Conservation (phyloP, 108 stramenopile genomes). For the Nannochloropsis salina region DNA sequence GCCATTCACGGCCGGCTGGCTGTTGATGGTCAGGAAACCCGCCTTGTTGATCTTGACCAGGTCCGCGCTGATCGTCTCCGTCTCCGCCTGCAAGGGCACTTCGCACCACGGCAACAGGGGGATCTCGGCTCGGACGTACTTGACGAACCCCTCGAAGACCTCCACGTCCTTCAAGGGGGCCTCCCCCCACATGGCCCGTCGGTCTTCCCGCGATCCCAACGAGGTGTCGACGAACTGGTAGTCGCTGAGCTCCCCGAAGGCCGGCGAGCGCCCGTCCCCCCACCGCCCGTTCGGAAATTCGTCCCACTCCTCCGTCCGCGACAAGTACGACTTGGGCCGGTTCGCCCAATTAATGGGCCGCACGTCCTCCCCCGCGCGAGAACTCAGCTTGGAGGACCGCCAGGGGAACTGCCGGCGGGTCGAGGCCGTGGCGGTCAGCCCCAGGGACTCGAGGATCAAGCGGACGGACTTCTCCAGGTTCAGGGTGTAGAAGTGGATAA, state of each 20-base stretch:
- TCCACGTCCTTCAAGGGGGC: conserved; percentile 65
- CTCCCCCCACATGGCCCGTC: conserved; percentile 82
- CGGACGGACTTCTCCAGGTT: conserved; percentile 82
- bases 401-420: conserved; percentile 48
- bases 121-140: conserved; percentile 79
- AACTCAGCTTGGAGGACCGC: conserved; percentile 32
- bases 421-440: conserved; percentile 31
- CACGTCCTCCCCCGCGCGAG: conserved; percentile 68
- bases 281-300: conserved; percentile 90
- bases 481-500: conserved; percentile 88
- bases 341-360: conserved; percentile 98
- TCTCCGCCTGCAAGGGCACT: conserved; percentile 81
- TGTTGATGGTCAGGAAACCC: conserved; percentile 88
- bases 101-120: conserved; percentile 91
- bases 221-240: conserved; percentile 70
- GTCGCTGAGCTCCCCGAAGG: conserved; percentile 84
- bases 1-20: conserved; percentile 84
- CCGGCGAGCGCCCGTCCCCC: conserved; percentile 77
- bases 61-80: conserved; percentile 65
- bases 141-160: conserved; percentile 83
- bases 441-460: conserved; percentile 27
- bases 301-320: conserved; percentile 90
- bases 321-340: conserved; percentile 81
- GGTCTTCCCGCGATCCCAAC: conserved; percentile 69
- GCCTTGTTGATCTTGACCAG: conserved; percentile 71